phyloP scores from a whole-genome alignment of 2,329 filamentous ascomycete species.

The Clathrospora elynae region DNA sequence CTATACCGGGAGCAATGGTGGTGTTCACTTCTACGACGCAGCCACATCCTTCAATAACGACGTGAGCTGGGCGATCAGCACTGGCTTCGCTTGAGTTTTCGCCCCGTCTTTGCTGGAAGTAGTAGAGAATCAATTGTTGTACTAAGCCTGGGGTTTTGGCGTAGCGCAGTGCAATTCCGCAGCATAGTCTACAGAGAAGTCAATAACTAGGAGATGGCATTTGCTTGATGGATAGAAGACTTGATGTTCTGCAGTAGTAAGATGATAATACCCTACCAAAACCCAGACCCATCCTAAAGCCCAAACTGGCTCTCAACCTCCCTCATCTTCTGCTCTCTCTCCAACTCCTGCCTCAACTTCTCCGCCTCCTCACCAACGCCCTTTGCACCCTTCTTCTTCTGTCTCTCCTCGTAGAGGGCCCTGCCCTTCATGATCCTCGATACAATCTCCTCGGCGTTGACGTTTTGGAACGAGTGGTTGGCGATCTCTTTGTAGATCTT shows the following conservation, averaged over 20 bases:
- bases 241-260: too few species aligned
- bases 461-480: constrained; percentile 77
- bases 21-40: constrained; percentile 61
- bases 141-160: too few species aligned
- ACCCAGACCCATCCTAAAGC: constrained; percentile 9
- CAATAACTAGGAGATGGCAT: too few species aligned
- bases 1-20: constrained; percentile 61
- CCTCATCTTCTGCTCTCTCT: constrained; percentile 41
- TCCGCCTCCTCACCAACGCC: constrained; percentile 69
- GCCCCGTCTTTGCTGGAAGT: too few species aligned
- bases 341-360: constrained; percentile 45
- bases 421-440: constrained; percentile 85
- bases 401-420: constrained; percentile 86
- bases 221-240: too few species aligned
- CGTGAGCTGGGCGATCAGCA: constrained; percentile 52
- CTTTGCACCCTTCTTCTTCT: constrained; percentile 89
- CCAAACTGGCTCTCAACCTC: constrained; percentile 52
- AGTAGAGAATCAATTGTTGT: too few species aligned
- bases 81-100: constrained; percentile 18
- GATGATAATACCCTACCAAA: too few species aligned
- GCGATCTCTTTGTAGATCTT: constrained; percentile 83
- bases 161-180: too few species aligned
- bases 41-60: constrained; percentile 59
- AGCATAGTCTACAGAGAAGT: too few species aligned
- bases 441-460: constrained; percentile 93